Conservation (phyloP, 768 basidiomycete genomes). For the Epithele typhae region DNA sequence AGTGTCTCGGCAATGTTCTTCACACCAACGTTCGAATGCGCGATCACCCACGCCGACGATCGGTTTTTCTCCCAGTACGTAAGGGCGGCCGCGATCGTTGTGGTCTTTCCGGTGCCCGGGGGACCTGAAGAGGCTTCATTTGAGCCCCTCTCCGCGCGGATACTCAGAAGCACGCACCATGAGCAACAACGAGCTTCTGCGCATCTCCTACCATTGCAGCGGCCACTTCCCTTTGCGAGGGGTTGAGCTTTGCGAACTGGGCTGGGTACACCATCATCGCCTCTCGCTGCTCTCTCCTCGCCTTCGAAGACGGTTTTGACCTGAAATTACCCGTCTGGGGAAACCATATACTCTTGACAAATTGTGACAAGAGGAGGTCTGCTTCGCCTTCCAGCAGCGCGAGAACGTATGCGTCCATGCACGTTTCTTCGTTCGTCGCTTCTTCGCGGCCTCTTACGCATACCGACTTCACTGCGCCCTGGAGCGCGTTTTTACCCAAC, state of each 20-base stretch:
- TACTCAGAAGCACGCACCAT: conserved; percentile 28
- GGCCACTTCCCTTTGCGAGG: conserved; percentile 35
- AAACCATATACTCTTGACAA: conserved; percentile 41
- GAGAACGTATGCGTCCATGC: conserved; percentile 34
- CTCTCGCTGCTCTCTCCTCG: neutral
- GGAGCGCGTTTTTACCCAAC: conserved; percentile 10
- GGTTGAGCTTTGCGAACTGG: conserved; percentile 26
- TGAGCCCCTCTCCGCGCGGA: too few species aligned
- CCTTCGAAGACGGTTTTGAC: neutral
- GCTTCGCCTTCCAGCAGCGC: conserved; percentile 28
- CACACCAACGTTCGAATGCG: conserved; percentile 80
- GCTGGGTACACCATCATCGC: neutral
- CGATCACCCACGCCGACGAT: conserved; percentile 58
- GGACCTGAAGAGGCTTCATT: conserved; percentile 21
- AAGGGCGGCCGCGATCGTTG: conserved; percentile 36
- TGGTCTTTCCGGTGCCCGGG: conserved; percentile 43
- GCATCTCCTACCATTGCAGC: conserved; percentile 29
- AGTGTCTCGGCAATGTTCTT: conserved; percentile 82
- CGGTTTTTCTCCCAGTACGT: conserved; percentile 1
- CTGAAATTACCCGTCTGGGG: conserved; percentile 16
- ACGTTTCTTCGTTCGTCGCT: conserved; percentile 34
- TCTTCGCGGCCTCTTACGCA: conserved; percentile 40
- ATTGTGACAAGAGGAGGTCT: conserved; percentile 25
- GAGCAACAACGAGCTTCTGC: conserved; percentile 31
- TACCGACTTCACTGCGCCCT: conserved; percentile 25